Percentiles rank a stretch among this genome's conserved stretches.
Conservation (phyloP, 345 rosid genomes). For the Syzygium oleosum region DNA sequence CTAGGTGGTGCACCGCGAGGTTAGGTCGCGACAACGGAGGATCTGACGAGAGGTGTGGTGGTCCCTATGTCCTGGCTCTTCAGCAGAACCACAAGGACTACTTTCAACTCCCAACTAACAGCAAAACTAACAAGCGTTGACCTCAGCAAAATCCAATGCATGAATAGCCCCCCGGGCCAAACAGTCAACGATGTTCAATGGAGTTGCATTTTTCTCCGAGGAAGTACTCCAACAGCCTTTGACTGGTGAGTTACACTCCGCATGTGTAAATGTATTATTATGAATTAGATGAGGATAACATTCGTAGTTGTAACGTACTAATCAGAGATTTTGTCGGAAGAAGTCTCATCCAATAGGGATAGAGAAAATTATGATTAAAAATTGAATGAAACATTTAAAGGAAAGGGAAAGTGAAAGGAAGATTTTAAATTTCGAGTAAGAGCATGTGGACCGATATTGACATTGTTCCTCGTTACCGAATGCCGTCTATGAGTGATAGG, state of each 20-base stretch:
- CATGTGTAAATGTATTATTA: neutral
- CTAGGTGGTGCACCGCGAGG: no score
- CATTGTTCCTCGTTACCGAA: neutral
- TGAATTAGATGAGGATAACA: neutral
- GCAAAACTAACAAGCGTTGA: neutral
- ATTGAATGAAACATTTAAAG: neutral
- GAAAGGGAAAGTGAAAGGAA: neutral
- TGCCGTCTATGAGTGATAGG: neutral
- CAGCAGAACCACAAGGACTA: neutral
- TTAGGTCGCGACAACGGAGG: neutral
- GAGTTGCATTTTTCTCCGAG: neutral
- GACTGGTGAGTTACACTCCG: neutral
- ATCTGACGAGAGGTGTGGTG: neutral
- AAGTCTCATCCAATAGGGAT: neutral
- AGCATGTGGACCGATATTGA: neutral
- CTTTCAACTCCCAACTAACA: neutral
- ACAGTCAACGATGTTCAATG: neutral
- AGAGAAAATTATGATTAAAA: neutral
- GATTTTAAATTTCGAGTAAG: neutral
- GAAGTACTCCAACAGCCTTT: neutral
- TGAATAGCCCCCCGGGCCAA: neutral
- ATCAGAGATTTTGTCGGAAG: neutral
- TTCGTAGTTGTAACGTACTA: no score
- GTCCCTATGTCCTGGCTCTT: neutral
- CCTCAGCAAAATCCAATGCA: neutral